Conservation (phyloP, 176 grass and related monocot species). For the Oryza glumipatula region DNA sequence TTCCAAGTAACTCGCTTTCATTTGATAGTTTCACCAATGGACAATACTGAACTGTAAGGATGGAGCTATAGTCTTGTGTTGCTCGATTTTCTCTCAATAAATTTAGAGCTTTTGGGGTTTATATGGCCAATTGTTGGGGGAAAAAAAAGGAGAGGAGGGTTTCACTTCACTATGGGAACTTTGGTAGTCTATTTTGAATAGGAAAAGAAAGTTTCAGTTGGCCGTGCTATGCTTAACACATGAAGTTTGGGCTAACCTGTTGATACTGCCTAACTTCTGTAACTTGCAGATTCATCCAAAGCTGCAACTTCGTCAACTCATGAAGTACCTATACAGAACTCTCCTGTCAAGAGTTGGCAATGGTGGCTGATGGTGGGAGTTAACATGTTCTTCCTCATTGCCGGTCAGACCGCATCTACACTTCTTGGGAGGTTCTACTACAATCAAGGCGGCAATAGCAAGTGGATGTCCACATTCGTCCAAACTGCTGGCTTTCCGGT, state of each 20-base stretch:
- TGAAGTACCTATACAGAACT: constrained; percentile 3
- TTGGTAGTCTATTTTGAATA: background rate
- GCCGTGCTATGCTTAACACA: background rate
- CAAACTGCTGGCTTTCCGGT: constrained; percentile 77
- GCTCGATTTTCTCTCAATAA: background rate
- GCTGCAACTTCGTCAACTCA: constrained; percentile 28
- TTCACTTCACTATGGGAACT: background rate
- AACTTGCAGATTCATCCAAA: constrained; percentile 59
- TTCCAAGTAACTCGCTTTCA: background rate
- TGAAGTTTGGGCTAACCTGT: background rate
- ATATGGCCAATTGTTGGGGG: background rate
- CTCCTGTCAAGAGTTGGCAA: constrained; percentile 41
- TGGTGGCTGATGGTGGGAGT: constrained; percentile 68
- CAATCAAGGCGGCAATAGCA: constrained; percentile 90
- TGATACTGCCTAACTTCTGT: background rate
- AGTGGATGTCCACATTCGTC: constrained; percentile 84
- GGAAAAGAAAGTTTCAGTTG: background rate
- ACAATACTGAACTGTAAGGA: background rate
- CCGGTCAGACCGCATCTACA: constrained; percentile 63
- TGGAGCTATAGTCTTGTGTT: background rate
- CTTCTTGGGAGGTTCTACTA: constrained; percentile 95
- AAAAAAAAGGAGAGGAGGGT: background rate
- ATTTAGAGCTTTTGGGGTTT: background rate
- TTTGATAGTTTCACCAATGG: background rate
- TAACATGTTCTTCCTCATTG: constrained; percentile 77